A percentile compares a stretch with the other conserved stretches of the same genome.
phyloP scores from a whole-genome alignment of 2,329 filamentous ascomycete species.

The Aspergillus awamori region DNA sequence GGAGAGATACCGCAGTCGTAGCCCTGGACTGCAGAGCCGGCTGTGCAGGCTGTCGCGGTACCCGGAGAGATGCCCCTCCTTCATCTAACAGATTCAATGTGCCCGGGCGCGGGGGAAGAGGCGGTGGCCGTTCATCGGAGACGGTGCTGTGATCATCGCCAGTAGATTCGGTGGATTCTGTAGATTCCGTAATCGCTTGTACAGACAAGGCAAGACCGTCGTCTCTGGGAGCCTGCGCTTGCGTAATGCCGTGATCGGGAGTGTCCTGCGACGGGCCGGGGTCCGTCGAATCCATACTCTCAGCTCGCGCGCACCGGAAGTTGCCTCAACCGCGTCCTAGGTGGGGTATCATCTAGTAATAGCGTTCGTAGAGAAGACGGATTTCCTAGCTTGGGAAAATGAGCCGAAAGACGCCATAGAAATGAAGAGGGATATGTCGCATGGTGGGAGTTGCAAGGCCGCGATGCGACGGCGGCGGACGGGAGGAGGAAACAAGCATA shows the following conservation, averaged over 20 bases:
- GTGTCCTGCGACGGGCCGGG: constrained; percentile 11
- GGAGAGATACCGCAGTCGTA: constrained; percentile 81
- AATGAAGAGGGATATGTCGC: not conserved
- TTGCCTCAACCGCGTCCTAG: constrained; percentile 4
- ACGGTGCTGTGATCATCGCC: constrained; percentile 26
- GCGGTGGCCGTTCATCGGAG: constrained; percentile 44
- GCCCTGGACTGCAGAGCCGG: constrained; percentile 61
- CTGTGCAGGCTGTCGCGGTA: constrained; percentile 38
- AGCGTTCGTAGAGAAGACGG: not conserved
- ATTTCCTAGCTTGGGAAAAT: not conserved
- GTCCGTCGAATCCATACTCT: constrained; percentile 17
- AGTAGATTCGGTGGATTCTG: constrained; percentile 24
- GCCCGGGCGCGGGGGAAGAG: constrained; percentile 51
- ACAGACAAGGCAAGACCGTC: constrained; percentile 13
- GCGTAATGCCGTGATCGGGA: constrained; percentile 2
- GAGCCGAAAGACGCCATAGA: not conserved
- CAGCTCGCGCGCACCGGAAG: constrained; percentile 16
- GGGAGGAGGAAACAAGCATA: constrained; percentile 3
- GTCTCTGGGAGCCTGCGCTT: not conserved
- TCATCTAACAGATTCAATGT: constrained; percentile 41
- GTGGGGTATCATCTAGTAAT: not conserved
- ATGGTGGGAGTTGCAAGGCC: not conserved
- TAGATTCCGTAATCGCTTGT: constrained; percentile 12
- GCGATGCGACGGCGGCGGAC: not conserved
- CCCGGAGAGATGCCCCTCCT: constrained; percentile 35